Conservation (phyloP, 257 asterid species). For the Penstemon newberryi region DNA sequence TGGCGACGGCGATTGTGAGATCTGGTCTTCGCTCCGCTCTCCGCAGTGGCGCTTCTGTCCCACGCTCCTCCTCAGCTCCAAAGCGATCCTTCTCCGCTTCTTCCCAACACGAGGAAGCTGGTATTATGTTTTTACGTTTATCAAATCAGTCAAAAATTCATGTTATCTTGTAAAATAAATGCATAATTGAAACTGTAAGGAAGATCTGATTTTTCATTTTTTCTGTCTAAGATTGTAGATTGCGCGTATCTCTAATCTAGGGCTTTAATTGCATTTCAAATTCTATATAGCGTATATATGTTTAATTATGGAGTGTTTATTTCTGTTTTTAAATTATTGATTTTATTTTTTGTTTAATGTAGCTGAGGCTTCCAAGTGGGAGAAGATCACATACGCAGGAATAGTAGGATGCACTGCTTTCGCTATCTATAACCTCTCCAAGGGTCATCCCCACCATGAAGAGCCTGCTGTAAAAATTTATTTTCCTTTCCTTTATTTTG, state of each 20-base stretch:
- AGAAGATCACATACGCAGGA: slow-evolving; percentile 53
- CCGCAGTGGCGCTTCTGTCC: slow-evolving; percentile 57
- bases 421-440: slow-evolving; percentile 38
- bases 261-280: slow-evolving; percentile 21
- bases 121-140: slow-evolving; percentile 34
- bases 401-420: slow-evolving; percentile 39
- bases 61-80: slow-evolving; percentile 46
- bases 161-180: neutral
- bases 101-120: slow-evolving; percentile 73
- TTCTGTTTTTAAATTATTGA: neutral
- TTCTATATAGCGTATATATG: neutral
- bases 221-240: neutral
- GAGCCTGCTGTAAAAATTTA: slow-evolving; percentile 54
- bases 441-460: slow-evolving; percentile 52
- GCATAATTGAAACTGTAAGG: neutral
- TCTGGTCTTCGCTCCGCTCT: slow-evolving; percentile 80
- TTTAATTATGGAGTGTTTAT: neutral
- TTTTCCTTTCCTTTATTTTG: neutral
- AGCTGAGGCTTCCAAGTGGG: slow-evolving; percentile 69
- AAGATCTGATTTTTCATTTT: neutral
- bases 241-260: slow-evolving; percentile 17
- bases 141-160: neutral
- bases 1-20: slow-evolving; percentile 88
- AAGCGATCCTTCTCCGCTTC: slow-evolving; percentile 69
- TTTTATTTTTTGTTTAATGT: slow-evolving; percentile 11